A percentile compares a stretch with the other conserved stretches of the same genome.
phyloP scores from a whole-genome alignment of 805 yeast species.

The Yarrowia sp. region DNA sequence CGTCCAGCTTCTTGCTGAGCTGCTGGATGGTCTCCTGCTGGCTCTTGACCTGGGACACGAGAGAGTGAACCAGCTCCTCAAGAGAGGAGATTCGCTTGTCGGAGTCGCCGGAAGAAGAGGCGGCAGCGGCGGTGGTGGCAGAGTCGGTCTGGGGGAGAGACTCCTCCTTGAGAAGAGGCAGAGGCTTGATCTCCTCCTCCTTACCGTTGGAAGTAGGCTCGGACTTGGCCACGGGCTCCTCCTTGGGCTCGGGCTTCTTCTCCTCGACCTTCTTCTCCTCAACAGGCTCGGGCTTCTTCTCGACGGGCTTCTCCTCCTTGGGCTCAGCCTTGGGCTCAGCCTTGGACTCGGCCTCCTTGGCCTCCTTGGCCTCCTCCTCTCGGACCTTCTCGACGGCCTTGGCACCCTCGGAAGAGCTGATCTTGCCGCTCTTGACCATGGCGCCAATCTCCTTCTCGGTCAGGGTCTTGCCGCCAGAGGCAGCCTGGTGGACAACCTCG shows the following conservation, averaged over 20 bases:
- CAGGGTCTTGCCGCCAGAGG: slow-evolving; percentile 35
- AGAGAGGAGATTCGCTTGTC: slow-evolving; percentile 32
- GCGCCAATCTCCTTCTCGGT: slow-evolving; percentile 38
- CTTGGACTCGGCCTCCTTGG: slow-evolving; percentile 19
- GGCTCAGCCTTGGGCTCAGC: not conserved
- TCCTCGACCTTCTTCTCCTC: slow-evolving; percentile 17
- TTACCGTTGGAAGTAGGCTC: slow-evolving; percentile 15
- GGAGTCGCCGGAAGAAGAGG: not conserved
- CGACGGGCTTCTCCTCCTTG: not conserved
- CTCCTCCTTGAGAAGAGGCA: slow-evolving; percentile 36
- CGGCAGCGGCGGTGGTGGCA: slow-evolving; percentile 5
- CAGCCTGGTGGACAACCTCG: slow-evolving; percentile 40
- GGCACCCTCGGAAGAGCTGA: slow-evolving; percentile 38
- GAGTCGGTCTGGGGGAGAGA: slow-evolving; percentile 22
- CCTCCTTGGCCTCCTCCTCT: slow-evolving; percentile 39
- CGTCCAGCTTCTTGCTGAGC: slow-evolving; percentile 38
- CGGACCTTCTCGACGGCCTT: slow-evolving; percentile 40
- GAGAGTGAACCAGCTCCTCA: slow-evolving; percentile 30
- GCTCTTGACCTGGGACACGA: slow-evolving; percentile 33
- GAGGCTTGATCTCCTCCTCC: slow-evolving; percentile 25
- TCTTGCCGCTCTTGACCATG: slow-evolving; percentile 37
- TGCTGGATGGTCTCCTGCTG: slow-evolving; percentile 36
- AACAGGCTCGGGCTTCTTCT: slow-evolving; percentile 17
- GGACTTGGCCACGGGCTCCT: slow-evolving; percentile 16
- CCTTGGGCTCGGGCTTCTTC: slow-evolving; percentile 15